These are phyloP conservation scores for Russula ochroleuca DNA, from an alignment of 768 basidiomycete genomes.

Conservation along the genomic window DNA sequence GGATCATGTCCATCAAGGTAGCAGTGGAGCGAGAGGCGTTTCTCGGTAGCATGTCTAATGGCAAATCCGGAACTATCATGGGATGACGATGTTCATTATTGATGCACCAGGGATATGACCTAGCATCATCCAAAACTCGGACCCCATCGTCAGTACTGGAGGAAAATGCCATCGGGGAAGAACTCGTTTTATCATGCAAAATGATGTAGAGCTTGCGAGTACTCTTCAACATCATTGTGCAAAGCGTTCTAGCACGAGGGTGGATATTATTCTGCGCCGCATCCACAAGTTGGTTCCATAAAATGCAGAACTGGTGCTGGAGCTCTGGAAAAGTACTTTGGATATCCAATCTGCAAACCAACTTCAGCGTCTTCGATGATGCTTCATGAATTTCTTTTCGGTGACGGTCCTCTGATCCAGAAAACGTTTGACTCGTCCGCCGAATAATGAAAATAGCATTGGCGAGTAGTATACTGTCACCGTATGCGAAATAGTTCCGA, in stretches of 20 bases:
- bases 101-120: too few species aligned
- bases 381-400: background rate
- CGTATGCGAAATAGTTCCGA: too few species aligned
- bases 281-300: slow-evolving; percentile 1
- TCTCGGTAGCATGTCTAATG: too few species aligned
- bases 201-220: slow-evolving; percentile 6
- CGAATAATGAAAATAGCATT: background rate
- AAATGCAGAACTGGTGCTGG: background rate
- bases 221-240: background rate
- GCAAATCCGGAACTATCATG: too few species aligned
- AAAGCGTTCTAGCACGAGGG: background rate
- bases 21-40: too few species aligned
- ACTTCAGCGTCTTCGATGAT: background rate
- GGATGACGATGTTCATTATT: too few species aligned
- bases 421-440: background rate
- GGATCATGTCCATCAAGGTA: too few species aligned
- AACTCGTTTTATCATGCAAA: background rate
- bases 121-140: too few species aligned
- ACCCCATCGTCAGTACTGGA: too few species aligned
- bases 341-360: background rate
- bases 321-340: background rate
- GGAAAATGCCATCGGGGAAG: too few species aligned
- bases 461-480: slow-evolving; percentile 2
- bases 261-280: background rate
- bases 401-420: background rate